Base-by-base conservation (phyloP, 352 stramenopile genomes). In the Phytophthora kernoviae region DNA sequence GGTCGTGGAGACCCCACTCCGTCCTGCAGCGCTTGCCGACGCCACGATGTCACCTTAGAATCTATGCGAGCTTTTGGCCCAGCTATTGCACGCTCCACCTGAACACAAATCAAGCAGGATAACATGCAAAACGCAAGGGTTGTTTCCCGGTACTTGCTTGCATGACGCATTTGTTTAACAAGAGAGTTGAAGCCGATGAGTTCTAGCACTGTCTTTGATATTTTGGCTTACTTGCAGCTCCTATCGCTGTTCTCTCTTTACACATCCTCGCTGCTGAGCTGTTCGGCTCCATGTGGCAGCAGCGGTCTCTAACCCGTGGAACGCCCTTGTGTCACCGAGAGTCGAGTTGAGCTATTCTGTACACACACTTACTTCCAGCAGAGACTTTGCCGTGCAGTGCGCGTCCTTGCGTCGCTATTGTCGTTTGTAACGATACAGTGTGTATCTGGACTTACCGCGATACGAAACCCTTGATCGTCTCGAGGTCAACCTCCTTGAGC, bases 401-500 rank as follows among this genome's bases (percentile, higher is more conserved):
- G 36, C 46, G 50, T 43, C 24, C 34, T 48, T 40, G 33, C 53
- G 42, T 67, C 20, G 44, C 41, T 59, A 62, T 67, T 64, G 43
- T 66, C 50, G 48, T 51, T 65, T 66, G 54, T 54, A 43, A 64
- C 41, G 45, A 43, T 62, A 43, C 22, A 34, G 42, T 17, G 18
- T 22, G 6, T 50, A 33, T 27, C 7, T 36, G 22, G 15, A 45
- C 36, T 65, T 74, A 74, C 20, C 50, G 32, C 40, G 60, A 67
- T 52, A 91, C 68, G 47, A 84, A 61, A 9, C 68, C 66, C 52
- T 70, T 77, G 32, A 91, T 58, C 40, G 70, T 82, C 22, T 75
- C 60, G 15, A 90, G 44, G 62, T 93, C 77, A 32, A 94, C 62
- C 46, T 91, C 86, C 68, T 93, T 91, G 53, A 95, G 75, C 43